These are phyloP conservation scores for Tetragonia tetragonoides DNA, from an alignment of 148 eudicot genomes.

Conservation along the genomic window DNA sequence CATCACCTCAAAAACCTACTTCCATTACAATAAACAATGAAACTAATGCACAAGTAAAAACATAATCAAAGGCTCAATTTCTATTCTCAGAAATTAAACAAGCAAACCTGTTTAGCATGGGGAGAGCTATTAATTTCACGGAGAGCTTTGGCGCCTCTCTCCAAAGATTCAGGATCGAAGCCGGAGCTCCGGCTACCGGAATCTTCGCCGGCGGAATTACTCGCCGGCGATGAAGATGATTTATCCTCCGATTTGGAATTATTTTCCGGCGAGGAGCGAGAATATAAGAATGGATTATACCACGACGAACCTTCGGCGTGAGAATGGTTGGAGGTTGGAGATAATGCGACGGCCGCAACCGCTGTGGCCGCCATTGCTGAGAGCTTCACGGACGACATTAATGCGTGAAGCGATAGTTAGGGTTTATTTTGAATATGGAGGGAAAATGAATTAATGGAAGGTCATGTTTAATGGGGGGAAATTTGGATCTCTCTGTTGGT, in stretches of 20 bases:
- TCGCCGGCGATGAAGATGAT: conserved; percentile 19
- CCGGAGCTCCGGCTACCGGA: conserved; percentile 40
- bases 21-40: conserved; percentile 1
- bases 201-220: conserved; percentile 40
- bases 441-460: background rate
- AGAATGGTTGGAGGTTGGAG: conserved; percentile 34
- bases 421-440: background rate
- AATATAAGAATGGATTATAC: conserved; percentile 47
- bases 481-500: background rate
- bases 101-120: conserved; percentile 53
- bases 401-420: background rate
- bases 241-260: conserved; percentile 11
- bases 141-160: conserved; percentile 76
- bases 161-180: conserved; percentile 71
- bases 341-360: conserved; percentile 44
- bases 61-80: too few relatives aligned
- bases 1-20: conserved; percentile 75
- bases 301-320: conserved; percentile 61
- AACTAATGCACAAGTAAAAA: background rate
- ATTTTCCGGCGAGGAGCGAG: conserved; percentile 30
- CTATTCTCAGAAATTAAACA: background rate
- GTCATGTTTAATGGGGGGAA: background rate
- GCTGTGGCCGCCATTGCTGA: conserved; percentile 47
- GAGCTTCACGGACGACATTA: conserved; percentile 50
- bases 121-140: conserved; percentile 69